Evolutionary conservation across 1,284 basidiomycete genomes (phyloP), one percentile per base, ranked within the genome.

Genomic region (Trichosporon sp.): DNA sequence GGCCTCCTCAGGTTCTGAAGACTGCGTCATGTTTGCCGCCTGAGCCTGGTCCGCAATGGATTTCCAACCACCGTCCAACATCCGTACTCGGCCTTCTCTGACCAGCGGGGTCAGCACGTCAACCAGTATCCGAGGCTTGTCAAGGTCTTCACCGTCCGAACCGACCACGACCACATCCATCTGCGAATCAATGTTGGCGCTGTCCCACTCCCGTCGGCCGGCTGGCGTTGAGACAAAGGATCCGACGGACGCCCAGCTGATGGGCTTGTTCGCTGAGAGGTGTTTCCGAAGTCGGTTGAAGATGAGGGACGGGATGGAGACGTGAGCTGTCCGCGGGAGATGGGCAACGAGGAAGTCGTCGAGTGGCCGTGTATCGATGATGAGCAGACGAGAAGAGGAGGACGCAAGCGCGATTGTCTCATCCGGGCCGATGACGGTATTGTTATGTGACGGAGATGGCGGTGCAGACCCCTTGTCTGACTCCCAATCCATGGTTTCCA

Each of bases 271-370:
- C 12, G 68, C 35, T 32, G 21, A 54, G 51, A 59, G 64, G 11
- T 87, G 88, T 46, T 91, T 91, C 68, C 88, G 87, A 73, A 88
- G 90, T n/a, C 93, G 89, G 82, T 93, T 93, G 76, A 93, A 88
- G 77, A 94, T 92, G 77, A 94, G 88, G 31, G 91, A 91, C 0
- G 93, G 92, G 69, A 95, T 91, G 48, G 91, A 90, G 69, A 95
- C 86, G 82, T 93, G 93, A 73, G 92, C 88, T 78, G 90, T 91
- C 75, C 89, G 85, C 61, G 85, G 81, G 65, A 95, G 83, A 81
- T 90, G 91, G 68, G 86, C 87, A 1, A 87, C 84, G 40, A 89
- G 85, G 82, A 90, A 92, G 14, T 89, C 85, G 4, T 88, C 86
- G 19, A 89, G 86, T 1, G 91, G 89, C 1, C 93, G 89, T 40